These are phyloP conservation scores for Leccinum subgranulosum DNA, from an alignment of 768 basidiomycete species.

Conservation along the genomic window DNA sequence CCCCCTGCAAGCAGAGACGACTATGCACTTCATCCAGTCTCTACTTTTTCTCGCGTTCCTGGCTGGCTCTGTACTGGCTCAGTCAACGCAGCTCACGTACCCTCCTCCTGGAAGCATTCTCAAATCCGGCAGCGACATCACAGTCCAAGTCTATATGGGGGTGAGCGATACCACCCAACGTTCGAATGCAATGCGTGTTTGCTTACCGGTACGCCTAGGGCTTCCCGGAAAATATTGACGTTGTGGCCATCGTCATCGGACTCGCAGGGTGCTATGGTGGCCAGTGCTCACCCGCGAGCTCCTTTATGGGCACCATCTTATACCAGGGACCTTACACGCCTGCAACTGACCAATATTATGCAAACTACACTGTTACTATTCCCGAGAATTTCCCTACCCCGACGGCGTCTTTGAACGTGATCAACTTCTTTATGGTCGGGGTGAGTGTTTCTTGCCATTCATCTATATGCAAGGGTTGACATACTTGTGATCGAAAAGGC, in stretches of 20 bases:
- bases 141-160: constrained; percentile 18
- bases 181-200: not conserved
- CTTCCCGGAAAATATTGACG: constrained; percentile 22
- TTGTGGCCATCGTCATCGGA: constrained; percentile 32
- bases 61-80: constrained; percentile 14
- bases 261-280: constrained; percentile 24
- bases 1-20: not conserved
- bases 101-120: constrained; percentile 12
- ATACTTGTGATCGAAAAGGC: constrained; percentile 6
- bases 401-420: constrained; percentile 34
- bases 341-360: constrained; percentile 12
- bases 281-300: constrained; percentile 22
- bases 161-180: constrained; percentile 4
- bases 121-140: constrained; percentile 3
- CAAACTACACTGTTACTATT: constrained; percentile 33
- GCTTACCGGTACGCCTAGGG: constrained; percentile 8
- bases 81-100: constrained; percentile 6
- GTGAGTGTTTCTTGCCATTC: constrained; percentile 26
- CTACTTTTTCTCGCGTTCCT: constrained; percentile 13
- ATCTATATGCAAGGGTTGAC: not conserved
- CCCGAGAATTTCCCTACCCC: constrained; percentile 28
- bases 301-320: constrained; percentile 30
- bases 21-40: constrained; percentile 18
- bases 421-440: constrained; percentile 38
- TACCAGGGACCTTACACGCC: constrained; percentile 35